These are phyloP conservation scores for Microstroma glucosiphilum DNA, from an alignment of 1,284 basidiomycete species.

Conservation along the genomic window DNA sequence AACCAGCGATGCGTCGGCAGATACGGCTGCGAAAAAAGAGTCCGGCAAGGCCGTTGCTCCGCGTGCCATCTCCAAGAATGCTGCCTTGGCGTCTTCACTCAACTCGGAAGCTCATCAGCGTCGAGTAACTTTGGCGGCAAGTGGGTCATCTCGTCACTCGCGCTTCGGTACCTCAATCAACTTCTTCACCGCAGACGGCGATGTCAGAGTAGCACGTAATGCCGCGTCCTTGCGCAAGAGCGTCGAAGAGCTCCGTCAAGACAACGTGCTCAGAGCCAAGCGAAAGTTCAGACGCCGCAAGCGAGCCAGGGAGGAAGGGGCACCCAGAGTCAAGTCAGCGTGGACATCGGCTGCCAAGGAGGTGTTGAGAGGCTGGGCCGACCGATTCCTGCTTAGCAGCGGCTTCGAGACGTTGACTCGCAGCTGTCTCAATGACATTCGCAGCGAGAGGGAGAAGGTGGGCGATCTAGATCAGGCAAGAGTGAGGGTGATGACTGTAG, in stretches of 20 bases:
- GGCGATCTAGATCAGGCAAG: conserved; percentile 45
- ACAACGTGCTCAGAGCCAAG: conserved; percentile 25
- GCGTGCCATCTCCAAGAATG: neutral
- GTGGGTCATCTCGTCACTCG: conserved; percentile 36
- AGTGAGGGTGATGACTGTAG: conserved; percentile 41
- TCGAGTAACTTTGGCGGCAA: conserved; percentile 17
- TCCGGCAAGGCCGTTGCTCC: neutral
- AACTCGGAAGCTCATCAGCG: conserved; percentile 32
- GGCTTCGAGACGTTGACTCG: conserved; percentile 38
- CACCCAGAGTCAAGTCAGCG: conserved; percentile 24
- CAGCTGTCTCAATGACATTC: conserved; percentile 44
- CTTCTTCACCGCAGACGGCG: conserved; percentile 38
- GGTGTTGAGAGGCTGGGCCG: conserved; percentile 38
- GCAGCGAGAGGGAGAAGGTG: conserved; percentile 43
- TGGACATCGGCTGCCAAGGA: conserved; percentile 37
- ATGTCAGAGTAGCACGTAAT: conserved; percentile 32
- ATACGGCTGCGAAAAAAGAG: neutral
- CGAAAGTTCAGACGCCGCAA: conserved; percentile 25
- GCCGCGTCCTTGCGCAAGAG: conserved; percentile 35
- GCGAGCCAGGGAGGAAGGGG: conserved; percentile 37
- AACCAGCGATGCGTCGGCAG: neutral
- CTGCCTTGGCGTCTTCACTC: conserved; percentile 25
- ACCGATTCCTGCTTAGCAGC: conserved; percentile 36
- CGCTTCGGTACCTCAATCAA: conserved; percentile 47
- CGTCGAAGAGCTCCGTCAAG: conserved; percentile 30